Conservation (phyloP, 306 rosid genomes). For the Corylus avellana region DNA sequence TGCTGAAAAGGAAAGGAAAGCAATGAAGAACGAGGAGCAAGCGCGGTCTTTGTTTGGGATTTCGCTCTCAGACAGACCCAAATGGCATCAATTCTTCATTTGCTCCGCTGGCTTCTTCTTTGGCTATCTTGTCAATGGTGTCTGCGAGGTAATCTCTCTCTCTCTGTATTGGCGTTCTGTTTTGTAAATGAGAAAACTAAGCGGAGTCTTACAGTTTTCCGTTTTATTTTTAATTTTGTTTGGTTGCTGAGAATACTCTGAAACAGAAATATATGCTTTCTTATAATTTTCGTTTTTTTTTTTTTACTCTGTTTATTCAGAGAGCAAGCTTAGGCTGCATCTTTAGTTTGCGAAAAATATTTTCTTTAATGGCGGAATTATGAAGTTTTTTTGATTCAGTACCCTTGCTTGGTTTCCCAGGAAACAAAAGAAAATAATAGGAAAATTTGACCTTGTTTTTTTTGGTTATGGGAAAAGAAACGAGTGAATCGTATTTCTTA, state of each 20-base stretch:
- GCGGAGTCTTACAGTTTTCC: background rate
- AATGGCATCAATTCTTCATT: conserved; percentile 87
- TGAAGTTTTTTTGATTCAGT: background rate
- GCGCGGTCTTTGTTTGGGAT: conserved; percentile 82
- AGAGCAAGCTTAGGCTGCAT: conserved; percentile 3
- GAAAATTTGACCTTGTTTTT: conserved; percentile 1
- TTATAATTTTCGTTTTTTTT: background rate
- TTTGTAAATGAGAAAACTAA: background rate
- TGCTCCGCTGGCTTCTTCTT: conserved; percentile 97
- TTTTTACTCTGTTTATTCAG: conserved; percentile 3
- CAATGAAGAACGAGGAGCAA: conserved; percentile 80
- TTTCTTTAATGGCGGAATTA: background rate
- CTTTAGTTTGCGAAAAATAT: conserved; percentile 2
- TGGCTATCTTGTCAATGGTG: conserved; percentile 89
- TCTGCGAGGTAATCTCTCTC: conserved; percentile 72
- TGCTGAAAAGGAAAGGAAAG: background rate
- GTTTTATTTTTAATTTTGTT: conserved; percentile 10
- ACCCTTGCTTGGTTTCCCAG: background rate
- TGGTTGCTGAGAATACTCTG: conserved; percentile 15
- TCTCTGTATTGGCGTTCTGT: conserved; percentile 12
- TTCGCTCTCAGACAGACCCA: conserved; percentile 82
- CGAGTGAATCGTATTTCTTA: background rate
- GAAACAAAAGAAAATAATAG: no score
- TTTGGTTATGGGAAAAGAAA: conserved; percentile 24
- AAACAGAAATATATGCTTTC: background rate